Conservation (phyloP, 768 basidiomycete species). For the Xerocomus potaroensis region DNA sequence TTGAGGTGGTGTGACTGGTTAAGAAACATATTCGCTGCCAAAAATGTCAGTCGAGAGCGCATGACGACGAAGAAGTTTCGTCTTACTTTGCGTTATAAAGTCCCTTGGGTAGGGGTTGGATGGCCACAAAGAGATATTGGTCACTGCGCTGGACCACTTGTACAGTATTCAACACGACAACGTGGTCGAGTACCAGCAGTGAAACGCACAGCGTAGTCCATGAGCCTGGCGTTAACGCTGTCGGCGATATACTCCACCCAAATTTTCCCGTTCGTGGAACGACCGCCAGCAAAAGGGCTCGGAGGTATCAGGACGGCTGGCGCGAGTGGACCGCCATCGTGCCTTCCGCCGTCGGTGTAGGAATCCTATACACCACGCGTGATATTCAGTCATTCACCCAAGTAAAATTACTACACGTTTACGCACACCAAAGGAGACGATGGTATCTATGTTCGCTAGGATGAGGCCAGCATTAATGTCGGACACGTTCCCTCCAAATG, state of each 20-base stretch:
- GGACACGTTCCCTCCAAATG: constrained; percentile 35
- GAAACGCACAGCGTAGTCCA: constrained; percentile 47
- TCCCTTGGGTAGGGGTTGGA: constrained; percentile 45
- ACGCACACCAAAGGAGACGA: constrained; percentile 51
- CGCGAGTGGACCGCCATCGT: constrained; percentile 41
- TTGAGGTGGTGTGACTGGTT: constrained; percentile 42
- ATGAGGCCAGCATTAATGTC: constrained; percentile 48
- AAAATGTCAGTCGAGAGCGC: not conserved
- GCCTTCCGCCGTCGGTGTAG: constrained; percentile 46
- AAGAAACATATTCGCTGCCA: constrained; percentile 41
- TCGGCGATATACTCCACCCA: constrained; percentile 49
- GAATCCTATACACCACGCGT: constrained; percentile 34
- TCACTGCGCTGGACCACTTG: constrained; percentile 40
- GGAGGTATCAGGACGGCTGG: constrained; percentile 42
- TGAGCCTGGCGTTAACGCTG: constrained; percentile 36
- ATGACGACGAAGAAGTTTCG: not conserved
- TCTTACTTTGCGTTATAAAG: constrained; percentile 45
- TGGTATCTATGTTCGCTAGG: constrained; percentile 36
- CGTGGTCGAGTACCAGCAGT: not conserved
- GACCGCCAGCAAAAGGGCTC: constrained; percentile 44
- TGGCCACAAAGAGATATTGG: constrained; percentile 48
- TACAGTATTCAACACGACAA: not conserved
- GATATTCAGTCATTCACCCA: not conserved
- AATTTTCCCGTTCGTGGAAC: constrained; percentile 46
- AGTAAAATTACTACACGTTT: not conserved